phyloP scores from a whole-genome alignment of 2,329 filamentous ascomycete species.

The Cytospora mali region DNA sequence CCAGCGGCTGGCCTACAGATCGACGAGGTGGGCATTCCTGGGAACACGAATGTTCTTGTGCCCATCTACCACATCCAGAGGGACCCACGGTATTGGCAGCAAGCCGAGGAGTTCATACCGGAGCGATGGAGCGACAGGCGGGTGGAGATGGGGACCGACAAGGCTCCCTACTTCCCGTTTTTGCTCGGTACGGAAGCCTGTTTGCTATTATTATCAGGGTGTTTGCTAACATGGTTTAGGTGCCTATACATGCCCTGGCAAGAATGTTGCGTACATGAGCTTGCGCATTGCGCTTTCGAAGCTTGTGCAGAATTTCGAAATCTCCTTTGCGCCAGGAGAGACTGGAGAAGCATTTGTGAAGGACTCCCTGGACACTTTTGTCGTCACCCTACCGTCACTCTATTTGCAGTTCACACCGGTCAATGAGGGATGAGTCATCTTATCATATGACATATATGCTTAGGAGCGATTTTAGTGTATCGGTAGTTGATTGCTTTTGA shows the following conservation, averaged over 20 bases:
- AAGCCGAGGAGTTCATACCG: slow-evolving; percentile 26
- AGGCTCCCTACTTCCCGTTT: slow-evolving; percentile 30
- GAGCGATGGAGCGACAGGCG: slow-evolving; percentile 26
- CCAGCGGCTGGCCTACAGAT: slow-evolving; percentile 22
- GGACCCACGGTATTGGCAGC: slow-evolving; percentile 29
- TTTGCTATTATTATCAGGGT: background rate
- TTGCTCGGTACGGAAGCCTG: background rate
- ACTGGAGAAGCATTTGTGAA: slow-evolving; percentile 3
- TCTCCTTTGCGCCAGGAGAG: slow-evolving; percentile 11
- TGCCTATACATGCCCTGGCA: slow-evolving; percentile 13
- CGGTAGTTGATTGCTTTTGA: background rate
- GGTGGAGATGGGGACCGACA: slow-evolving; percentile 22
- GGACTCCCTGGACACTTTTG: slow-evolving; percentile 1
- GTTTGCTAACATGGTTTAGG: slow-evolving; percentile 4
- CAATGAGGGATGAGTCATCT: background rate
- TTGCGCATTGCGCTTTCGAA: slow-evolving; percentile 8
- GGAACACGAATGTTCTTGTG: slow-evolving; percentile 19
- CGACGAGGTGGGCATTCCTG: slow-evolving; percentile 24
- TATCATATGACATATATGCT: background rate
- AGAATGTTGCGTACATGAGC: slow-evolving; percentile 15
- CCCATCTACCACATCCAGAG: slow-evolving; percentile 26
- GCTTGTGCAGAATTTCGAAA: slow-evolving; percentile 13
- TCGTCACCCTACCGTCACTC: slow-evolving; percentile 3
- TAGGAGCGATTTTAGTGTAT: background rate
- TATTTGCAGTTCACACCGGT: background rate